phyloP scores from a whole-genome alignment of 2,329 filamentous ascomycete species.

The Colletotrichum sp. region DNA sequence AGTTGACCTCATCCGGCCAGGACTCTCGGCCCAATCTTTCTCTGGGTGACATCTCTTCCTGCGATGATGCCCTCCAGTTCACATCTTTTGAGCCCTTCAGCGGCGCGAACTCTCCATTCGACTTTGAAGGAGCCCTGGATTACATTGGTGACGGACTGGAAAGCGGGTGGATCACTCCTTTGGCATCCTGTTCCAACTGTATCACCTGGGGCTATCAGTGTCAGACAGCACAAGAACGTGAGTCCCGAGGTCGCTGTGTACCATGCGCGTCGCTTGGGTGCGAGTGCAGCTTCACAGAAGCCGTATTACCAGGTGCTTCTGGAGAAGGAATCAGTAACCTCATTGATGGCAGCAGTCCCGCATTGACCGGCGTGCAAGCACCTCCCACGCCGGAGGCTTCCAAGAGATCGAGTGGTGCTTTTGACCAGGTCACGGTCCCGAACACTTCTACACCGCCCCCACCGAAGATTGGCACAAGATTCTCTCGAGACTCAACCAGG shows the following conservation, averaged over 20 bases:
- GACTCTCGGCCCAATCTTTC: background rate
- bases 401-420: background rate
- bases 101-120: background rate
- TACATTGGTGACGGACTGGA: background rate
- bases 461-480: constrained; percentile 26
- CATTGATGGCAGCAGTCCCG: background rate
- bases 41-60: background rate
- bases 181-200: constrained; percentile 1
- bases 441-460: background rate
- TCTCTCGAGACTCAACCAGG: constrained; percentile 23
- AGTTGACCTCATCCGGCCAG: background rate
- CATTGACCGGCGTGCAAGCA: background rate
- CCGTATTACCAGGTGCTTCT: background rate
- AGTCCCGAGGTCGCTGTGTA: background rate
- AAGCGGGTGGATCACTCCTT: background rate
- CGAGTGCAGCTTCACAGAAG: constrained; percentile 1
- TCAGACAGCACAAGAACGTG: background rate
- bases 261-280: constrained; percentile 6
- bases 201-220: constrained; percentile 13
- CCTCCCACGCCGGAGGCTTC: background rate
- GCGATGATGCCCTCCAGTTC: background rate
- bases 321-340: background rate
- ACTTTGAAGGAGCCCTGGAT: background rate
- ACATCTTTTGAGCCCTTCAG: background rate
- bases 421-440: background rate